Evolutionary conservation across 768 basidiomycete genomes (phyloP).

Genomic region (Cubamyces sp.): DNA sequence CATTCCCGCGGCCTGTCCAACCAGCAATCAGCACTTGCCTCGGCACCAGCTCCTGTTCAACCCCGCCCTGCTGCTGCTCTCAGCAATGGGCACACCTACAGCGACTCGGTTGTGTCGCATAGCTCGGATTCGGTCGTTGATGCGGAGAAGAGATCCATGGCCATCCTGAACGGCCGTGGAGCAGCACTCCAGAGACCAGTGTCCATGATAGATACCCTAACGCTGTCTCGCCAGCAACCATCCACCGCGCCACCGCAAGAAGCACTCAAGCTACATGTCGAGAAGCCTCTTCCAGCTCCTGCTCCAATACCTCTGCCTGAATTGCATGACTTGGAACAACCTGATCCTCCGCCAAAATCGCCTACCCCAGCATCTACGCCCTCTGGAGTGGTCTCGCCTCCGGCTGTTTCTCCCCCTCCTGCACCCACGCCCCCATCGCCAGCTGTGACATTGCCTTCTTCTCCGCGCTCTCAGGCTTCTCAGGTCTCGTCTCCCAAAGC

Average conservation of each 20-base stretch:
- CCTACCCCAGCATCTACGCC: conserved; percentile 10
- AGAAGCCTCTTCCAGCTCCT: conserved; percentile 15
- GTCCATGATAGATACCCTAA: conserved; percentile 30
- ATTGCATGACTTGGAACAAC: conserved; percentile 6
- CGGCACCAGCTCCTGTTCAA: conserved; percentile 2
- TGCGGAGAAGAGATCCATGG: conserved; percentile 23
- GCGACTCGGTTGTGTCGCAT: conserved; percentile 26
- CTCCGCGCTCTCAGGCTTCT: conserved; percentile 16
- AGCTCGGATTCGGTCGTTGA: conserved; percentile 15
- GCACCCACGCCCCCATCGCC: conserved; percentile 14
- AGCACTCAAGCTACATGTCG: background rate
- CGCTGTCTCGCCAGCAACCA: conserved; percentile 15
- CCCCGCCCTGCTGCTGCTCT: conserved; percentile 8
- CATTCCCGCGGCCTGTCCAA: conserved; percentile 47
- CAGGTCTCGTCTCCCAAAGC: conserved; percentile 12
- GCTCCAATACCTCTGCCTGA: conserved; percentile 6
- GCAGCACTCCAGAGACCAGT: conserved; percentile 21
- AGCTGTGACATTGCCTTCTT: conserved; percentile 3
- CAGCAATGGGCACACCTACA: conserved; percentile 25
- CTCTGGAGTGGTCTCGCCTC: conserved; percentile 1
- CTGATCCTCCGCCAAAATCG: background rate
- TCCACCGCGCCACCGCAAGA: background rate
- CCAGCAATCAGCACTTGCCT: conserved; percentile 19
- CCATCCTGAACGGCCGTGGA: conserved; percentile 11
- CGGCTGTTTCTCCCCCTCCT: conserved; percentile 6